Evolutionary conservation across 805 yeast genomes (phyloP), one percentile per base, ranked within the genome.

Genomic region (Wickerhamiella spandovensis): DNA sequence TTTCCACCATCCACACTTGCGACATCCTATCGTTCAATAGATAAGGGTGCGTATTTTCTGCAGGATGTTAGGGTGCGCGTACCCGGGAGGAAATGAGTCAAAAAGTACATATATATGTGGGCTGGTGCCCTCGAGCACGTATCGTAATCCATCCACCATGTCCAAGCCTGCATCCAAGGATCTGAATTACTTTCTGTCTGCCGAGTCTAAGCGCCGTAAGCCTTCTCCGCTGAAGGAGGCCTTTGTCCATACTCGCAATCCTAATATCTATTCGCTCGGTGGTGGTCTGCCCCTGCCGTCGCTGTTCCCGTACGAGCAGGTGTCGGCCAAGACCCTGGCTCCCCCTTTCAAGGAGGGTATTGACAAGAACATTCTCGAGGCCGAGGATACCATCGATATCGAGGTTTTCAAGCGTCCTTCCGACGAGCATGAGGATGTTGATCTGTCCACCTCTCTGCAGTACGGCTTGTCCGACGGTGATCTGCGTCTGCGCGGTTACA

Each of bases 251-350:
- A 82, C 72, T 61, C 70, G 72, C 43, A 74, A 77, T 55, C 95
- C 95, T 32, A 78, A 81, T 48, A 73, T 92, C 62, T 80, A 87
- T 51, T 89, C 88, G 64, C 76, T 90, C 50, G 97, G 97, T 50
- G 98, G 97, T 60, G 98, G 98, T 7, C 76, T 90, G 59, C 98
- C 98, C 13, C 70, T 86, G 64, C 71, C 95, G 23, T 90, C 84
- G 55, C 84, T 85, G 68, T 90, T 90, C 76, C 97, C 98, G 43
- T 86, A 90, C 76, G 86, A 88, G 60, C 77, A 79, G 56, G 65
- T 90, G 51, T 64, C 74, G 21, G 82, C 83, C 13, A 78, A 77
- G 50, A 72, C 87, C 6, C 62, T 63, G 45, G 63, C 59, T n/a
- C 95, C 95, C 51, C 94, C 95, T 1, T 90, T 88, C 64, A 61